Base-by-base conservation (phyloP, 768 basidiomycete species). In the Rhodotorula babjevae region DNA sequence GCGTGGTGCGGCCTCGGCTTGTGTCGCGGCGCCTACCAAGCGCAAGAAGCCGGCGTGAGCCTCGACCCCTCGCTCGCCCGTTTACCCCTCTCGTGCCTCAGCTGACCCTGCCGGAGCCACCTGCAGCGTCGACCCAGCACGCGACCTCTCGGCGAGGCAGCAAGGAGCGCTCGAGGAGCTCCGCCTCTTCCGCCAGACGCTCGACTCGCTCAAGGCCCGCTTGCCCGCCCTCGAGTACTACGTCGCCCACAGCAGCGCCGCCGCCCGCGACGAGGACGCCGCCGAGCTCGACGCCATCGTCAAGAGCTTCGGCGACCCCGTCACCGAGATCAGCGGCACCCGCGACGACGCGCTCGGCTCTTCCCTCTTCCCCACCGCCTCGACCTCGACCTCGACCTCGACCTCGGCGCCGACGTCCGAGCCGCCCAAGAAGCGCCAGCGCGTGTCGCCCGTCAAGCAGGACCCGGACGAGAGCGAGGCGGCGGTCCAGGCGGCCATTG, bases 161-260 rank as follows among this genome's bases (percentile, higher is more conserved):
- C 27, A 49, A 23, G 63, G 67, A 11, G 73, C 73, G 0, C 67
- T 75, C 31, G 67, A 67, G 11, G 73, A 75, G 46, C 64, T 75
- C 11, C 62, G 64, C 19, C 63, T 75, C 15, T 75, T 75, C 31
- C 69, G 73, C 21, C 57, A 61, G 27, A 71, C 73, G 12, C 69
- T 75, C 66, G 72, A 73, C 60, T 68, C 67, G 31, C 61, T 73
- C 31, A 65, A 64, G 23, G 72, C 72, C 3, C 63, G 72, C 23
- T 49, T 73, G 7, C 72, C 72, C 27, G 60, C 53, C 4, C 67
- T 73, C 62, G 67, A 68, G 47, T 64, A 69, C 53, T 73, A 65
- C 15, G 55, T 73, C 72, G 72, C 72, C 0, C 69, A 73, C 61
- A 60, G 67, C 36, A 47, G 36, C 11, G 9, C 29, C 11, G 23